Percentiles rank a stretch among this genome's conserved stretches.
Conservation (phyloP, 2,329 filamentous ascomycete species). For the Penicillium sp. region DNA sequence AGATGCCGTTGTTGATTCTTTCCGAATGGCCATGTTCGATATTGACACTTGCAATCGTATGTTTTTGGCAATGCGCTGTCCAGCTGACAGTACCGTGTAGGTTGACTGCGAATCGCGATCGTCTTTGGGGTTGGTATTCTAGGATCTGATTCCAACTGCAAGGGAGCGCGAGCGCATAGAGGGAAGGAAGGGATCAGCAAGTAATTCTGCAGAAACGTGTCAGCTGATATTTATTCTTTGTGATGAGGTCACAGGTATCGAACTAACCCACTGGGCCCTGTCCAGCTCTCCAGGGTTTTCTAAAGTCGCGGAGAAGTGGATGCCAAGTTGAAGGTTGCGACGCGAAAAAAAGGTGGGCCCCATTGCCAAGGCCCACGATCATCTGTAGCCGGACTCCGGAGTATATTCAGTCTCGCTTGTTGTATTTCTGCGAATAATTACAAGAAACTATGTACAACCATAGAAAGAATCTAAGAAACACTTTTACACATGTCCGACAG, state of each 20-base stretch:
- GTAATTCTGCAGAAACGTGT: conserved; percentile 5
- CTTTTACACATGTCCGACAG: background rate
- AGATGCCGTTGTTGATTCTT: conserved; percentile 12
- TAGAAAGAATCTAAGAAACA: background rate
- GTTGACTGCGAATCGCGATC: background rate
- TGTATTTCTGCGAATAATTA: background rate
- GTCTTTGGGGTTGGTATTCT: background rate
- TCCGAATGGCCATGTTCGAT: conserved; percentile 26
- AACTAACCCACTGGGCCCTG: conserved; percentile 10
- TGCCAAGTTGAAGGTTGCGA: background rate
- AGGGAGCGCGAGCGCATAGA: conserved; percentile 3
- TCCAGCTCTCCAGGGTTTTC: conserved; percentile 1
- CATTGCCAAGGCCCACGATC: conserved; percentile 9
- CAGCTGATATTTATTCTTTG: conserved; percentile 1
- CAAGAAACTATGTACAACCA: background rate
- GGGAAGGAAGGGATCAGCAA: conserved; percentile 12
- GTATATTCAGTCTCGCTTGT: too few relatives aligned
- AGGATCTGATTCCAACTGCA: background rate
- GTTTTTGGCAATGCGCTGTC: background rate
- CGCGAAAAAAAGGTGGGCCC: conserved; percentile 1
- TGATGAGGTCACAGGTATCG: background rate
- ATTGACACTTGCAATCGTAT: background rate
- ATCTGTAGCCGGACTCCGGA: too few relatives aligned
- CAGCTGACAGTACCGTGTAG: background rate
- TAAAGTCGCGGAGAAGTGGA: conserved; percentile 11